Evolutionary conservation across 1,139 yeast genomes (phyloP).

Genomic region (Suhomyces ambrosiae): DNA sequence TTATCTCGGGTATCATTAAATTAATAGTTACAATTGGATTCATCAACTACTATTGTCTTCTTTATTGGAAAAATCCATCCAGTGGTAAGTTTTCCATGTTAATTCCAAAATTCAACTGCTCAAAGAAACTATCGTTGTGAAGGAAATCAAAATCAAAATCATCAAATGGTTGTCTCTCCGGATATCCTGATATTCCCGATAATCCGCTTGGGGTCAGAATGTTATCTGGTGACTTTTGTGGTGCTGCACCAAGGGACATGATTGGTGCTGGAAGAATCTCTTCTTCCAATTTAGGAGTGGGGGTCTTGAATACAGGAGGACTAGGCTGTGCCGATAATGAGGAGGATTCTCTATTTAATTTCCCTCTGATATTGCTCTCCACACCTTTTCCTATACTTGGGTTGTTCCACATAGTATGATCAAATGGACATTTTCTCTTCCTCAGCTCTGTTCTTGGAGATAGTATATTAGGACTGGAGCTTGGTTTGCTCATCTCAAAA

Average conservation of each 20-base stretch:
- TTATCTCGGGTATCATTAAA: no score
- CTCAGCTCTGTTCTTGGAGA: conserved; percentile 7
- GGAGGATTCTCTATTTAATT: conserved; percentile 3
- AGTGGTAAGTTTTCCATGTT: conserved; percentile 15
- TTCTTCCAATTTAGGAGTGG: conserved; percentile 9
- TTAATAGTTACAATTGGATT: no score
- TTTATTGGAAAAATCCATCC: conserved; percentile 18
- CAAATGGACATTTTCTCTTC: conserved; percentile 38
- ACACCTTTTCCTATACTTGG: conserved; percentile 21
- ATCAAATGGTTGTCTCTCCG: conserved; percentile 18
- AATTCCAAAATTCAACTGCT: conserved; percentile 19
- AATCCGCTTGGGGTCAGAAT: conserved; percentile 8
- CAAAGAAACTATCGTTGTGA: conserved; percentile 30
- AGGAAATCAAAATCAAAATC: conserved; percentile 39
- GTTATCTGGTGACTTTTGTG: conserved; percentile 4
- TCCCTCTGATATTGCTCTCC: conserved; percentile 34
- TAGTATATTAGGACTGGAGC: conserved; percentile 1
- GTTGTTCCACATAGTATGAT: conserved; percentile 26
- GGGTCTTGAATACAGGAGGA: conserved; percentile 8
- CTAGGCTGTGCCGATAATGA: conserved; percentile 4
- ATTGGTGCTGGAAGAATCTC: conserved; percentile 4
- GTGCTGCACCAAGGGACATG: conserved; percentile 2
- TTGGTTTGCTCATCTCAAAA: conserved; percentile 3
- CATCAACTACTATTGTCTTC: background rate
- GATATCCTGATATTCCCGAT: conserved; percentile 8